These are phyloP conservation scores for Trichophyton benhamiae DNA, from an alignment of 2,329 filamentous ascomycete species.

Conservation along the genomic window DNA sequence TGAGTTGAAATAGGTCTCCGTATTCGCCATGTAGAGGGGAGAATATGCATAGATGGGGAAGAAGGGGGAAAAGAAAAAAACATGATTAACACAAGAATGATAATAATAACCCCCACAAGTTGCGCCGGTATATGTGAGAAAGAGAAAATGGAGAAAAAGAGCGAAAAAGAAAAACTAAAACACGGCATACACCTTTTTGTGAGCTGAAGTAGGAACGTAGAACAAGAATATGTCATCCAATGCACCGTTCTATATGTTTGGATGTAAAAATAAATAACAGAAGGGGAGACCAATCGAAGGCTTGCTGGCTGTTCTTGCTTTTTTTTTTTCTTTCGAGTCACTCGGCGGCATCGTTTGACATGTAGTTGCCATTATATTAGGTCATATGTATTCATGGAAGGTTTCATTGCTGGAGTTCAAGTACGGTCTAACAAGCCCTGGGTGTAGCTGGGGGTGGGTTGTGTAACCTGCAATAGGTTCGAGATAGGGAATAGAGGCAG, in stretches of 20 bases:
- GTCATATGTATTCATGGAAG: background rate
- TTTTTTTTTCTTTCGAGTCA: background rate
- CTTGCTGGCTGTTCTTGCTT: background rate
- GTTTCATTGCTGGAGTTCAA: background rate
- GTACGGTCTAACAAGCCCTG: background rate
- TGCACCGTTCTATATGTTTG: constrained; percentile 1
- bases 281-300: background rate
- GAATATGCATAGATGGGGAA: background rate
- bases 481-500: background rate
- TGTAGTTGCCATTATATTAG: background rate
- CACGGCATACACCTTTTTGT: background rate
- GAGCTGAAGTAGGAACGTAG: background rate
- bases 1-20: background rate
- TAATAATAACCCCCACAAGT: background rate
- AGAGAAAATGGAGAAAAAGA: background rate
- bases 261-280: background rate
- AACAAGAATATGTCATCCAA: background rate
- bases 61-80: background rate
- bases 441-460: background rate
- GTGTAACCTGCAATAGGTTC: background rate
- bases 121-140: background rate
- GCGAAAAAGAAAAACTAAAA: background rate
- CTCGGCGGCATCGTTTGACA: background rate
- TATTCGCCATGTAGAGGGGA: background rate
- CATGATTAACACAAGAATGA: background rate